Base-by-base conservation (phyloP, 768 basidiomycete genomes). In the Tylopilus felleus region DNA sequence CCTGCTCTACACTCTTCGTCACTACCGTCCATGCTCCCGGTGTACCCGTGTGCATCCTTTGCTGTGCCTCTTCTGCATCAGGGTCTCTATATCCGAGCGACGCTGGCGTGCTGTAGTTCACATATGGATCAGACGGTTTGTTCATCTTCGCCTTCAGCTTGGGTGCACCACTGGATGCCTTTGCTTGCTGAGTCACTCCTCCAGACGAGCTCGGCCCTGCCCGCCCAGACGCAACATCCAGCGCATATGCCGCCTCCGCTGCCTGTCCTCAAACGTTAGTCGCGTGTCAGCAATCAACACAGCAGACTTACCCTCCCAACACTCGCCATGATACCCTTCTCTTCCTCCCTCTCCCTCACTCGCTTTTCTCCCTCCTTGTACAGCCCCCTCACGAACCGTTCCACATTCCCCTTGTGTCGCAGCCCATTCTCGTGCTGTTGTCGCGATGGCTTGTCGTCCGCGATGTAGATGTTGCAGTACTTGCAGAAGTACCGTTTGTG, bases 401-500 rank as follows among this genome's bases (percentile, higher is more conserved):
- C 96, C 54, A 88, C 83, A 68, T 90, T 97, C 42, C 96, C 97
- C 65, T 95, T 88, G 75, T 99, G 97, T 29, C 90, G 83, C 42
- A 98, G 74, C 39, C 97, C 97, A 59, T 83, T 90, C 72, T 98
- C 97, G 66, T 99, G 97, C 50, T 92, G 92, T 59, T 82, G 78
- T 48, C 90, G 80, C 1, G 96, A 98, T 56, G 97, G 89, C 10
- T 78, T 92, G 77, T 99, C 96, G 74, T 99, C 97, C 49, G 93
- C 83, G 57, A 99, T 98, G 75, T 87, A 98, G 58, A 93, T 93
- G 47, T 93, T 90, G 76, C 97, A 98, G 77, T 98, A 98, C 69
- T 94, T 93, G 85, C 94, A 97, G 68, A 83, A 89, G 73, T 95
- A 96, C 62, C 85, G 88, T 73, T 94, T 93, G 69, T 90, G 85